Conservation (phyloP, 208 protist genomes). For the Strigomonas culicis region DNA sequence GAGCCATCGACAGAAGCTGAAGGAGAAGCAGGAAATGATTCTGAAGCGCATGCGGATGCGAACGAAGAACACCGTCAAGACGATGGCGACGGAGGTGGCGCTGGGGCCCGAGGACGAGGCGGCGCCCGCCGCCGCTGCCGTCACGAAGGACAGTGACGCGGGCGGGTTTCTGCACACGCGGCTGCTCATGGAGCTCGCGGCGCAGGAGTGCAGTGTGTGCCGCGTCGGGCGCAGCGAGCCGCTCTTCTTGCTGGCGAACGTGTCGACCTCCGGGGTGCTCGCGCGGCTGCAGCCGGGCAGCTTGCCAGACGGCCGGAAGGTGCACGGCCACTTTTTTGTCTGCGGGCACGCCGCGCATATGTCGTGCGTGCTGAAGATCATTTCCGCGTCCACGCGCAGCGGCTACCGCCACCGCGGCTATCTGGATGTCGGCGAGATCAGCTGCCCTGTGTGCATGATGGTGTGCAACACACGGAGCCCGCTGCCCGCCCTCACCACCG, state of each 20-base stretch:
- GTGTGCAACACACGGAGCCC: slow-evolving; percentile 55
- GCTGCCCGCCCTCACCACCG: slow-evolving; percentile 31
- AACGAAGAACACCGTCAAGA: slow-evolving; percentile 20
- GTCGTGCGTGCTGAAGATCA: slow-evolving; percentile 26
- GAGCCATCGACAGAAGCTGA: slow-evolving; percentile 38
- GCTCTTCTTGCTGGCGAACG: slow-evolving; percentile 33
- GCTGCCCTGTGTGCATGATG: slow-evolving; percentile 70
- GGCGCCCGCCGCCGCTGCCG: not conserved
- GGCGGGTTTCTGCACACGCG: slow-evolving; percentile 13
- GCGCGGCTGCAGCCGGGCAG: not conserved
- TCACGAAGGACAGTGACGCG: not conserved
- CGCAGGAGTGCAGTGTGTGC: slow-evolving; percentile 49
- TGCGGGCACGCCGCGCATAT: slow-evolving; percentile 47
- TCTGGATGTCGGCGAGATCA: slow-evolving; percentile 46
- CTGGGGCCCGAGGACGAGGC: not conserved
- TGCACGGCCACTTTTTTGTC: slow-evolving; percentile 27
- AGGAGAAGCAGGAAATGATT: slow-evolving; percentile 63
- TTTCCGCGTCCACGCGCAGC: not conserved
- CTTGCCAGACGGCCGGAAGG: slow-evolving; percentile 13
- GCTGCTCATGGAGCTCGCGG: slow-evolving; percentile 26
- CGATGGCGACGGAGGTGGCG: not conserved
- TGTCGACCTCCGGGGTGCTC: slow-evolving; percentile 30
- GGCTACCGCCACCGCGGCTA: slow-evolving; percentile 33
- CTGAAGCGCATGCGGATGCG: slow-evolving; percentile 53
- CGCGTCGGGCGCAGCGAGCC: slow-evolving; percentile 19